Evolutionary conservation across 805 yeast genomes (phyloP).

Genomic region (Spathaspora hagerdaliae): DNA sequence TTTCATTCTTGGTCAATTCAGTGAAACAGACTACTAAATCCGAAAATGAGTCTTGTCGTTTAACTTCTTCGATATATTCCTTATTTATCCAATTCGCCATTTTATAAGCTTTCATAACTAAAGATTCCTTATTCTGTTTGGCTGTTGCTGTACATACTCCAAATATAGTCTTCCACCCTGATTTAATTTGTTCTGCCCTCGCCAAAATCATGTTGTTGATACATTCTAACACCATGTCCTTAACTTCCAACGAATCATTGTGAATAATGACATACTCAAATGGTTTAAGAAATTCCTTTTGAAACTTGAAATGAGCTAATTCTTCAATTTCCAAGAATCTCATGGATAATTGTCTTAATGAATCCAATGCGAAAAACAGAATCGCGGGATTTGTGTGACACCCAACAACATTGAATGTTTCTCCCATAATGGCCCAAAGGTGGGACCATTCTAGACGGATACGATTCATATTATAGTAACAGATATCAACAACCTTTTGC

Average conservation of each 20-base stretch:
- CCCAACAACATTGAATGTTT: conserved; percentile 80
- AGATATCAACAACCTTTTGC: conserved; percentile 94
- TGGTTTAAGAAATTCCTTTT: conserved; percentile 88
- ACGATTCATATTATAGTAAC: conserved; percentile 96
- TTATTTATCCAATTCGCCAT: conserved; percentile 59
- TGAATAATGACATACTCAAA: conserved; percentile 74
- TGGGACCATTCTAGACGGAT: conserved; percentile 96
- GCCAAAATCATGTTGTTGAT: conserved; percentile 79
- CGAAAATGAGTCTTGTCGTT: conserved; percentile 62
- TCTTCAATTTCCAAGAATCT: conserved; percentile 92
- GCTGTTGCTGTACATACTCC: conserved; percentile 77
- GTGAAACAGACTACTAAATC: conserved; percentile 74
- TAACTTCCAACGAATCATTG: conserved; percentile 65
- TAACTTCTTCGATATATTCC: conserved; percentile 59
- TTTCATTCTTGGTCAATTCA: conserved; percentile 77
- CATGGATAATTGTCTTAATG: conserved; percentile 87
- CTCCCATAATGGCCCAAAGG: conserved; percentile 91
- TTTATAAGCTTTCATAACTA: conserved; percentile 62
- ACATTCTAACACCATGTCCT: conserved; percentile 88
- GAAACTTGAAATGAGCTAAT: conserved; percentile 91
- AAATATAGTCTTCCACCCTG: conserved; percentile 94
- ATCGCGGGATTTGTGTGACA: conserved; percentile 73
- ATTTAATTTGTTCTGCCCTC: conserved; percentile 68
- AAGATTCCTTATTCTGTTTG: conserved; percentile 47
- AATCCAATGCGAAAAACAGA: conserved; percentile 88